Base-by-base conservation (phyloP, 805 yeast genomes). In the Huiozyma naganishii region DNA sequence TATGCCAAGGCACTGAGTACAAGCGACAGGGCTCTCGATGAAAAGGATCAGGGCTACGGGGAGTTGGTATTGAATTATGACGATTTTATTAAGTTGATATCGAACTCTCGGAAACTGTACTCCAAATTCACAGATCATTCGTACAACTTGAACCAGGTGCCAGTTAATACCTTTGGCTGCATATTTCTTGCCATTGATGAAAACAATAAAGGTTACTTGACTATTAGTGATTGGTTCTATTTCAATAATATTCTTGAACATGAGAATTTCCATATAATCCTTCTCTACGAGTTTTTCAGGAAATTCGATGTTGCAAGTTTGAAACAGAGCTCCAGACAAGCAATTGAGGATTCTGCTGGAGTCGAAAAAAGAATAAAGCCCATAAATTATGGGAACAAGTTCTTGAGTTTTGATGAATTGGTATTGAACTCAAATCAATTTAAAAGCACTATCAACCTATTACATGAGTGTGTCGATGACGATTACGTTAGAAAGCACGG, bases 181-280 rank as follows among this genome's bases (percentile, higher is more conserved):
- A 77, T 90, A 40, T 90, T 83, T 58, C 69, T 83, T 45, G 78
- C 87, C 28, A 86, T 95, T 11, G 97, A 90, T 65, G 76, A 76
- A 46, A 70, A 72, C 35, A 69, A 72, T 44, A 76, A 77, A 51
- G 97, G 96, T 6, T 79, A 71, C 46, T 70, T 86, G 41, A 71
- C 76, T 28, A 68, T 79, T 41, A 61, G 68, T 27, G 96, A 90
- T 58, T 90, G 95, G 83, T 65, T 76, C 41, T 72, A 73, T 37
- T 84, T 90, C 58, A 79, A 83, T 53, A 70, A 73, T 47, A 51
- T 73, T 37, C 63, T 77, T 42, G 71, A 70, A 48, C 70, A 74
- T 44, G 61, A 68, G 44, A 66, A 71, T 43, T 72, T 70, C 40
- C 76, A 74, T 54, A 68, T 68, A 52, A 69, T 72, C 45, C 59